These are phyloP conservation scores for Bauhinia variegata DNA, from an alignment of 306 rosid genomes.

Conservation along the genomic window DNA sequence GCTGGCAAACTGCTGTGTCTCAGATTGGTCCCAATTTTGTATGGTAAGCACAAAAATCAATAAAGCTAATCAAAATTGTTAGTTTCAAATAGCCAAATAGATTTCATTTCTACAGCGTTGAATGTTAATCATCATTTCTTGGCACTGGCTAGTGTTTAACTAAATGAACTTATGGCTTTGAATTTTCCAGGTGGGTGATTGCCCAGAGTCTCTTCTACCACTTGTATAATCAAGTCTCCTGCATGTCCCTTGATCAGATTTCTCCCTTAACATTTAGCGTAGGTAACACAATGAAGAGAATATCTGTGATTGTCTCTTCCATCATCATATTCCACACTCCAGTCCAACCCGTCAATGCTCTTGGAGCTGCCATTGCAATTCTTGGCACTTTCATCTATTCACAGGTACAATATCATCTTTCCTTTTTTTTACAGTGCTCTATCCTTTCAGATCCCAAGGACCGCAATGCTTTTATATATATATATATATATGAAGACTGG, in stretches of 20 bases:
- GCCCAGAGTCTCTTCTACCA: constrained; percentile 94
- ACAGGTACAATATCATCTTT: constrained; percentile 57
- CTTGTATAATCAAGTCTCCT: constrained; percentile 89
- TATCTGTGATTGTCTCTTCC: constrained; percentile 82
- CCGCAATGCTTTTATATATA: not conserved
- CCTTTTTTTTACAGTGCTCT: not conserved
- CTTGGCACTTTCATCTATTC: constrained; percentile 94
- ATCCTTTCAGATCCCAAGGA: constrained; percentile 16
- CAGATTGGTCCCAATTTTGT: constrained; percentile 87
- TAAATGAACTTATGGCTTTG: constrained; percentile 10
- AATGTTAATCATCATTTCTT: not conserved
- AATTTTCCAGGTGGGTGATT: constrained; percentile 72
- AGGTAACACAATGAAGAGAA: constrained; percentile 92
- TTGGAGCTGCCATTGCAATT: constrained; percentile 86
- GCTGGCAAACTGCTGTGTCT: constrained; percentile 75
- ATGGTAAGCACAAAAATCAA: constrained; percentile 57
- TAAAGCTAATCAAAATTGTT: not conserved
- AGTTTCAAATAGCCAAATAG: not conserved
- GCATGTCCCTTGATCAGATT: constrained; percentile 90
- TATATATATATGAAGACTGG: not conserved
- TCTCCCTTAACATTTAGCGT: constrained; percentile 90
- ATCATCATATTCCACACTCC: constrained; percentile 84
- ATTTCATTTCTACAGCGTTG: too few relatives aligned
- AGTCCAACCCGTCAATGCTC: constrained; percentile 75
- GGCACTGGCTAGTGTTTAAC: not conserved